Evolutionary conservation across 2,329 filamentous ascomycete genomes (phyloP).

Genomic region (Zymoseptoria ardabiliae): DNA sequence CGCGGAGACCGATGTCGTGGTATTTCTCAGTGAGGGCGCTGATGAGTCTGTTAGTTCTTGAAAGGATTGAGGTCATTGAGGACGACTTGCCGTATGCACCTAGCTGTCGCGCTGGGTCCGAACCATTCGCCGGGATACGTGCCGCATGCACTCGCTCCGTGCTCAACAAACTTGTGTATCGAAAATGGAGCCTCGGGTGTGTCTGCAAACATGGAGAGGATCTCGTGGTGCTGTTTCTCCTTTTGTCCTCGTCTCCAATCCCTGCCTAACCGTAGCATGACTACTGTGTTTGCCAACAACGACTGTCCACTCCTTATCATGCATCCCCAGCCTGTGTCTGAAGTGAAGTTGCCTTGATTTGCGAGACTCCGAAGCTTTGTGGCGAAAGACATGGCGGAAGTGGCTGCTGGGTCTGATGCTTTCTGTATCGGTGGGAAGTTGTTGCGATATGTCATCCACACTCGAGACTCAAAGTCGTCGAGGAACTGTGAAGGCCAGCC

Average conservation of each 20-base stretch:
- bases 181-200: conserved; percentile 81
- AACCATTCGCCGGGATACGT: conserved; percentile 99
- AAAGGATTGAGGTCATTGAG: no score
- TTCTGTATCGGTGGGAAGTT: conserved; percentile 77
- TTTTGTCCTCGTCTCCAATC: conserved; percentile 66
- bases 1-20: conserved; percentile 56
- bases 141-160: conserved; percentile 78
- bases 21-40: conserved; percentile 69
- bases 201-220: conserved; percentile 81
- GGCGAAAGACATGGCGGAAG: conserved; percentile 66
- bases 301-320: conserved; percentile 98
- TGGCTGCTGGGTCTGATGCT: conserved; percentile 65
- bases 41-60: no score
- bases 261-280: conserved; percentile 67
- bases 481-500: conserved; percentile 83
- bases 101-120: conserved; percentile 89
- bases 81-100: conserved; percentile 74
- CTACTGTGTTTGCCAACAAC: conserved; percentile 77
- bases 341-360: conserved; percentile 76
- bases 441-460: conserved; percentile 96
- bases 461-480: conserved; percentile 82
- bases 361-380: conserved; percentile 76
- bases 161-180: conserved; percentile 86
- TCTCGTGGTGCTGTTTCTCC: conserved; percentile 54
- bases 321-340: conserved; percentile 94